phyloP scores from a whole-genome alignment of 2,329 filamentous ascomycete species.

The Fusarium illudens region DNA sequence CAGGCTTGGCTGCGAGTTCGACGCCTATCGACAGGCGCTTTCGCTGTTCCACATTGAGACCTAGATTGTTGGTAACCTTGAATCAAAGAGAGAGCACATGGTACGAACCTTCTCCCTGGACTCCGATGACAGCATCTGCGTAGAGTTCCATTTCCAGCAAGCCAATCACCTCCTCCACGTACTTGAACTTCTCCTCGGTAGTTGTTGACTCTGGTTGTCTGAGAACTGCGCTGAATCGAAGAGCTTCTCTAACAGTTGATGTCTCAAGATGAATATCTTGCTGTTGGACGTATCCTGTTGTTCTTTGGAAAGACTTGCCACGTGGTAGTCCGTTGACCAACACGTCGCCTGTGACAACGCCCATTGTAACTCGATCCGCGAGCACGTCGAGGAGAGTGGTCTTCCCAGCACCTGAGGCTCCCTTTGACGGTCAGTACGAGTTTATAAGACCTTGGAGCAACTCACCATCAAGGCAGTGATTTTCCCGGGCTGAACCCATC shows the following conservation, averaged over 20 bases:
- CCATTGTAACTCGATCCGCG: constrained; percentile 82
- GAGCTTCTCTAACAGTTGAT: constrained; percentile 78
- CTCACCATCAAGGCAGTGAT: constrained; percentile 70
- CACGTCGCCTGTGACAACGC: constrained; percentile 85
- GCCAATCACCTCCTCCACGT: constrained; percentile 77
- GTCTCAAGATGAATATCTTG: constrained; percentile 74
- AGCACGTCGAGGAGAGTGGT: constrained; percentile 87
- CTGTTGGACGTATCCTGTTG: constrained; percentile 89
- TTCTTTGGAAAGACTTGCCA: constrained; percentile 82
- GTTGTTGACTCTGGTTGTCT: constrained; percentile 76
- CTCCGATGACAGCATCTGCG: constrained; percentile 67
- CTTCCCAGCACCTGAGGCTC: constrained; percentile 83
- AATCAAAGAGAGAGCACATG: background rate
- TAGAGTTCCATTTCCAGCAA: constrained; percentile 70
- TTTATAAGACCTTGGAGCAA: background rate
- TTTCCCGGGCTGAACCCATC: constrained; percentile 77
- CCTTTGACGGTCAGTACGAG: background rate
- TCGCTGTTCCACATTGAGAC: constrained; percentile 64
- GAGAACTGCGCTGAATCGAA: constrained; percentile 81
- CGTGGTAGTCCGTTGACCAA: constrained; percentile 66
- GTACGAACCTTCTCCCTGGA: constrained; percentile 58
- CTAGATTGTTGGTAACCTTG: background rate
- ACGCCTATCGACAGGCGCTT: constrained; percentile 67
- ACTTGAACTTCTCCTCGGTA: constrained; percentile 76
- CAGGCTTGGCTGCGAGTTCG: constrained; percentile 60